Conservation (phyloP, 192 early-diverging fungal genomes). For the Gaertneriomyces semiglobifer region DNA sequence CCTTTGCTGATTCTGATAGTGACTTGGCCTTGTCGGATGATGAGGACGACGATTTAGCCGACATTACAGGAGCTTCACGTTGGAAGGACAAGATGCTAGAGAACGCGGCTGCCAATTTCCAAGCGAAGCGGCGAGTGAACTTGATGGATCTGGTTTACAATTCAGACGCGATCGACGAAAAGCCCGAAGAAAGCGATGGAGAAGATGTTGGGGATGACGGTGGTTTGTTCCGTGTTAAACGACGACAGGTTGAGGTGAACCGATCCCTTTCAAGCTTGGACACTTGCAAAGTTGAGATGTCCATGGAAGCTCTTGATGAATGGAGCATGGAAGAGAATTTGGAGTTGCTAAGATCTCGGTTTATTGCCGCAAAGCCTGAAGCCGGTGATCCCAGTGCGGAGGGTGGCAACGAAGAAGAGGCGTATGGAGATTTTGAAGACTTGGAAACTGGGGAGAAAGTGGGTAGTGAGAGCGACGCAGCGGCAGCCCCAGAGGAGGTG, state of each 20-base stretch:
- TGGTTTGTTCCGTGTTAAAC: slow-evolving; percentile 59
- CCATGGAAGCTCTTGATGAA: slow-evolving; percentile 54
- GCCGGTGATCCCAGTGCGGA: slow-evolving; percentile 28
- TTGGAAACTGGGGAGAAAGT: slow-evolving; percentile 63
- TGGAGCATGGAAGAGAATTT: slow-evolving; percentile 67
- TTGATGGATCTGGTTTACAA: slow-evolving; percentile 90
- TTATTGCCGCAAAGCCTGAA: slow-evolving; percentile 66
- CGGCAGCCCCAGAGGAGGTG: slow-evolving; percentile 15
- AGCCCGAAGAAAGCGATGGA: slow-evolving; percentile 18
- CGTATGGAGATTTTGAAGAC: slow-evolving; percentile 75
- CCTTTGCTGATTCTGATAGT: slow-evolving; percentile 65
- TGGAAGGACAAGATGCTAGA: slow-evolving; percentile 71
- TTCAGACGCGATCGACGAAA: slow-evolving; percentile 36
- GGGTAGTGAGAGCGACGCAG: slow-evolving; percentile 36
- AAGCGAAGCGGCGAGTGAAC: slow-evolving; percentile 60
- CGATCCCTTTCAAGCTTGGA: slow-evolving; percentile 50
- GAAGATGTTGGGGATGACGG: slow-evolving; percentile 46
- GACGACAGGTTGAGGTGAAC: slow-evolving; percentile 24
- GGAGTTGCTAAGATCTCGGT: slow-evolving; percentile 68
- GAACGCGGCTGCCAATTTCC: slow-evolving; percentile 59
- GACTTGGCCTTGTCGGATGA: slow-evolving; percentile 53
- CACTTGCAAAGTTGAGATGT: slow-evolving; percentile 63
- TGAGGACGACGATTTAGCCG: slow-evolving; percentile 28
- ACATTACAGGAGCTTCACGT: slow-evolving; percentile 49
- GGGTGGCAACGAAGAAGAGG: slow-evolving; percentile 55